Evolutionary conservation across 176 grass and related monocot genomes (phyloP), one percentile per base, ranked within the genome.

Genomic region (Ensete glaucum): DNA sequence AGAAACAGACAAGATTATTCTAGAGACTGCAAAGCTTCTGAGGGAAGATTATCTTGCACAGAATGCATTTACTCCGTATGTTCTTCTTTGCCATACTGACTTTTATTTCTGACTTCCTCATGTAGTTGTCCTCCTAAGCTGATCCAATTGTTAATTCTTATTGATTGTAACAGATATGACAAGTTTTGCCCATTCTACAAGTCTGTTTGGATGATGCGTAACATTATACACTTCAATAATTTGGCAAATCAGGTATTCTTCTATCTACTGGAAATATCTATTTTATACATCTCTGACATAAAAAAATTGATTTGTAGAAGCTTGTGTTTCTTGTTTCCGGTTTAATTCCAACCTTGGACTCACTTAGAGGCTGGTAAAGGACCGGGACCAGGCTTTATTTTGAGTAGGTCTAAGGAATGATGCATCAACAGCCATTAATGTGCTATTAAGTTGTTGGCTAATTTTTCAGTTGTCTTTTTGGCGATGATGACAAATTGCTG

Each of bases 131-230:
- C 23, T 23, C 62, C 9, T 62, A 58, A 54, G 63, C 68, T 81
- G 65, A 81, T 58, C n/a, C 20, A 2, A 16, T 34, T 6, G 9
- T n/a, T 1, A 55, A 54, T 27, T 69, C 34, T 69, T 25, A 34
- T 76, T 76, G 22, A 57, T 70, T 74, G 22, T 54, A 13, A 82
- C 82, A 96, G 92, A 84, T 96, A 96, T 64, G 92, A 96, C 77
- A 96, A 96, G 68, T 96, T 79, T 51, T 96, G 92, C 62, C 88
- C 92, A 63, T 96, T 96, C 82, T 96, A 96, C 80, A 96, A 96
- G 83, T 96, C 92, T 10, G 88, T 96, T 72, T 96, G 92, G 92
- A 96, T 96, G 92, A 89, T 96, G 88, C 84, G 92, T 60, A 96
- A 96, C 80, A 96, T 96, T 72, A 89, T 91, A 54, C 88, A 91